phyloP scores from a whole-genome alignment of 2,329 filamentous ascomycete species.

The Xenosphaeropsis pyriputrescens region DNA sequence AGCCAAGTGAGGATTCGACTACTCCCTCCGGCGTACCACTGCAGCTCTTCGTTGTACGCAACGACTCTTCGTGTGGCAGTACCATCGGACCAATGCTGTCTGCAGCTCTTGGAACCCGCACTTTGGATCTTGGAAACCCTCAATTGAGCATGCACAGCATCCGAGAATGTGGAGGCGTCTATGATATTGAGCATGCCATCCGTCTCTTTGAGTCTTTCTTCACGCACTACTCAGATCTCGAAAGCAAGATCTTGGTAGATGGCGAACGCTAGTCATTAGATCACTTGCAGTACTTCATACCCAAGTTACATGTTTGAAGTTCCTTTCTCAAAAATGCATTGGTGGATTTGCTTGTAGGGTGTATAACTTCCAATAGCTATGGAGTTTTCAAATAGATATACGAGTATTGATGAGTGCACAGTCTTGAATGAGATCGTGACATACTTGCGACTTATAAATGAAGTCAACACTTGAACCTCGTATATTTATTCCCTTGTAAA shows the following conservation, averaged over 20 bases:
- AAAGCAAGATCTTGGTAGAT: slow-evolving; percentile 74
- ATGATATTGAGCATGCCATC: slow-evolving; percentile 78
- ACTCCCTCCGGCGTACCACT: slow-evolving; percentile 63
- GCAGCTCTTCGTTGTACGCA: slow-evolving; percentile 90
- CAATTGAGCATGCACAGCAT: slow-evolving; percentile 43
- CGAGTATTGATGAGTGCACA: too few relatives aligned
- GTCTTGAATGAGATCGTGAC: too few relatives aligned
- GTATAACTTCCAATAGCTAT: too few relatives aligned
- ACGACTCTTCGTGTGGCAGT: slow-evolving; percentile 87
- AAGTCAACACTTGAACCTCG: too few relatives aligned
- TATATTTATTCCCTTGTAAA: too few relatives aligned
- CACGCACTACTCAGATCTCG: slow-evolving; percentile 66
- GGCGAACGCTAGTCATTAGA: too few relatives aligned
- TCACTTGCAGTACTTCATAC: too few relatives aligned
- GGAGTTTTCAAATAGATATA: too few relatives aligned
- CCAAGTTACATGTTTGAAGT: too few relatives aligned
- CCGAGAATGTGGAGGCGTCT: slow-evolving; percentile 76
- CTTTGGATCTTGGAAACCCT: slow-evolving; percentile 84
- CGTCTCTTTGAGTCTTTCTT: slow-evolving; percentile 83
- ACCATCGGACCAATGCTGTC: slow-evolving; percentile 97
- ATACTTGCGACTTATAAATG: too few relatives aligned
- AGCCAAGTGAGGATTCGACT: slow-evolving; percentile 26
- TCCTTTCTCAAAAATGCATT: too few relatives aligned
- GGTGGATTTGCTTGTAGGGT: too few relatives aligned
- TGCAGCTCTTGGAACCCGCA: slow-evolving; percentile 72